These are phyloP conservation scores for Arthrobotrys entomopaga DNA, from an alignment of 2,329 filamentous ascomycete genomes.

Conservation along the genomic window DNA sequence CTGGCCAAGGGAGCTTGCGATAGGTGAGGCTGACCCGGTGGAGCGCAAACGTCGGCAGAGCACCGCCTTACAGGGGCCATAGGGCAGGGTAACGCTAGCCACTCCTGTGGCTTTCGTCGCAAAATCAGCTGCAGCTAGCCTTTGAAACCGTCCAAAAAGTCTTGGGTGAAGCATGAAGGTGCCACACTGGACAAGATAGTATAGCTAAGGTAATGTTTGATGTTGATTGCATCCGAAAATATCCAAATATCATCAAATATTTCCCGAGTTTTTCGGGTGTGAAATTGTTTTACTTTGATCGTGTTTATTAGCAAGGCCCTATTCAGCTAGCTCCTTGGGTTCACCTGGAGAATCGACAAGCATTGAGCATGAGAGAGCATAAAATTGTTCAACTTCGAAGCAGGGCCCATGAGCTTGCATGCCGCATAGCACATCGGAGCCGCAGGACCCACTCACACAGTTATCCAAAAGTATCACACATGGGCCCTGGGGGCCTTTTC, in stretches of 20 bases:
- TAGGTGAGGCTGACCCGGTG: constrained; percentile 44
- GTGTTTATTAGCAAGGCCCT: constrained; percentile 2
- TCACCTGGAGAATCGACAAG: not conserved
- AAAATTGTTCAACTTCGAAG: not conserved
- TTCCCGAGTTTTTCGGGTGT: not conserved
- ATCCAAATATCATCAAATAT: constrained; percentile 15
- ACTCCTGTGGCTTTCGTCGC: constrained; percentile 37
- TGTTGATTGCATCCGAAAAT: too few species aligned
- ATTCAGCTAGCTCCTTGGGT: constrained; percentile 24
- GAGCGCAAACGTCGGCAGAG: constrained; percentile 3
- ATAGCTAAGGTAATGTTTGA: not conserved
- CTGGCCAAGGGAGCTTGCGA: constrained; percentile 1
- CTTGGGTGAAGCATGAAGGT: not conserved
- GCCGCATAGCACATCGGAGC: constrained; percentile 48
- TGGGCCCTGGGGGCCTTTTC: constrained; percentile 1
- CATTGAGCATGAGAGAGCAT: not conserved
- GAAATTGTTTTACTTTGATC: constrained; percentile 11
- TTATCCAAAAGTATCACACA: not conserved
- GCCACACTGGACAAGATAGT: constrained; percentile 20
- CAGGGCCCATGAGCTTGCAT: constrained; percentile 29
- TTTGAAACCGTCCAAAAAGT: constrained; percentile 11
- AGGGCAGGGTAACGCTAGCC: constrained; percentile 14
- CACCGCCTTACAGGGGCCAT: constrained; percentile 42
- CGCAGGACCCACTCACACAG: constrained; percentile 17
- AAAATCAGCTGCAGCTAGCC: constrained; percentile 30